Evolutionary conservation across 305 asterid genomes (phyloP), one percentile per base, ranked within the genome.

Genomic region (Plantago rigida): DNA sequence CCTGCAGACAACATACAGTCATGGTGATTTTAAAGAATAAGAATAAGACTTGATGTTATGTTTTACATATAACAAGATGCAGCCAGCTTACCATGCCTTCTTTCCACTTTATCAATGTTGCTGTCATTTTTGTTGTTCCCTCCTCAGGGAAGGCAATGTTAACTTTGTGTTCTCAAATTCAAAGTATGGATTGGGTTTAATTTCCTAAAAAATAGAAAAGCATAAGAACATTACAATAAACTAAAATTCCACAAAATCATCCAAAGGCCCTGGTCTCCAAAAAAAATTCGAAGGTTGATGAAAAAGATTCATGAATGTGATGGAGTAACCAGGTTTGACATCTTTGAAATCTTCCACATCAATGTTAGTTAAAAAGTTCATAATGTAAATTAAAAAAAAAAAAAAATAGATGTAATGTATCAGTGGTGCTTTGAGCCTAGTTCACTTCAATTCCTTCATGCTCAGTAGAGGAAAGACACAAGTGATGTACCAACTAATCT

Each of bases 101-200:
- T 75, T 81, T 92, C 98, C 98, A 92, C 66, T 79, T 85, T 29
- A 92, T 92, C 31, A 87, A 51, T 52, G 98, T 86, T 57, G 94
- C 87, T 29, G 87, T 79, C 69, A 89, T 79, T 69, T 83, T 83
- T 3, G 87, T 85, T 5, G 88, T 64, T 26, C 96, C 99, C 69
- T 88, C 96, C 65, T 88, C 98, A 14, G 74, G 84, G 77, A 88
- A 92, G 47, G 84, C 66, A 75, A 87, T 59, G 85, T 81, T 64
- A 91, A 92, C 78, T 75, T 81, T n/a, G 86, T 28, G 68, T 88
- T 83, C 24, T 22, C 24, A 1, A 22, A 22, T 76, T 92, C 93
- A 41, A 92, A 92, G 69, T 67, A 82, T 8, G 95, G 95, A 51
- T 86, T 92, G 51, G 89, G 70, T 24, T 78, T 83, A 81, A 88